Evolutionary conservation across 2,329 filamentous ascomycete genomes (phyloP), one percentile per base, ranked within the genome.

Genomic region (Pseudocercospora musae): DNA sequence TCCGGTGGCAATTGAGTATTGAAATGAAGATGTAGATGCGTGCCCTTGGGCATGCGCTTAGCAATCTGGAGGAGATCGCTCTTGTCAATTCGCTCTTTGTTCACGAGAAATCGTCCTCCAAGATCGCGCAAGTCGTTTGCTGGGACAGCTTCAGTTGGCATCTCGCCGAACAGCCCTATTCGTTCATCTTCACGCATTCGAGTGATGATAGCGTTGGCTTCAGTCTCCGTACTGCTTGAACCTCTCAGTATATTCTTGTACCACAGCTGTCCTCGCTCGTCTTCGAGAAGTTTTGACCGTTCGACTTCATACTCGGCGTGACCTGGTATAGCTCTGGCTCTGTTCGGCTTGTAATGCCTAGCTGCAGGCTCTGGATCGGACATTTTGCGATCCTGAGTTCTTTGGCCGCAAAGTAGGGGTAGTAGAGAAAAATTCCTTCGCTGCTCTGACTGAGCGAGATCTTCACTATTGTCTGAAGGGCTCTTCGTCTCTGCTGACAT

Each of bases 1-100:
- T 79, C 73, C 9, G 89, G 87, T 13, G 80, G 78, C 4, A 92
- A 78, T 63, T 89, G 90, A n/a, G 89, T 84, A 72, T 92, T 92
- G 79, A 90, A 92, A 74, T 92, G 89, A 23, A 91, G 84, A 73
- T 92, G 89, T 23, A 92, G 78, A 71, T 92, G 87, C 0, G 84
- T 83, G 2, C 89, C 89, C 74, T 92, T 92, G 46, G 89, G 89
- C 79, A 90, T 83, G 60, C 74, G 71, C 31, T 77, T 78, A 5
- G 86, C 83, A 25, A 89, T 81, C 27, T 78, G 68, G 68, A 87
- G 85, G 13, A 92, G 71, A 48, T 78, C 74, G 8, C 88, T 90
- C 52, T 80, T 74, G 49, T 78, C 74, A 53, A 81, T 80, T 1
- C 76, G 73, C 3, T 71, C 65, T 62, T 77, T 77, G 69, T 80